phyloP scores from a whole-genome alignment of 2,329 filamentous ascomycete species.

The Claviceps sp. region DNA sequence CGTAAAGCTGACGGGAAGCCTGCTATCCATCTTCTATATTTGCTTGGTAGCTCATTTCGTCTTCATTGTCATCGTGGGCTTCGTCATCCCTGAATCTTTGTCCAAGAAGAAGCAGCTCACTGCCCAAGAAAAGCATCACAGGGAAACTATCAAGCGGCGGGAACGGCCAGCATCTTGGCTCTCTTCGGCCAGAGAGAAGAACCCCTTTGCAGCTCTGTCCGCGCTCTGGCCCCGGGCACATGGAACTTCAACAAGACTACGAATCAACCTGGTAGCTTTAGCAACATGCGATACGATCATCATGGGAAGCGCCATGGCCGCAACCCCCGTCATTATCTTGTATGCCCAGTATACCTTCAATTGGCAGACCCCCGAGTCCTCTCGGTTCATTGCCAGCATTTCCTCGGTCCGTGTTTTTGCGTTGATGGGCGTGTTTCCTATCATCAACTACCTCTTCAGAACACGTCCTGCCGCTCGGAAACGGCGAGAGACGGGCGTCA shows the following conservation, averaged over 20 bases:
- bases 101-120: conserved; percentile 55
- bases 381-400: conserved; percentile 66
- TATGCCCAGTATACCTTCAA: conserved; percentile 71
- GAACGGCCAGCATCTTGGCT: conserved; percentile 16
- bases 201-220: conserved; percentile 63
- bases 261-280: conserved; percentile 71
- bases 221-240: conserved; percentile 63
- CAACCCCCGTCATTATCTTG: conserved; percentile 67
- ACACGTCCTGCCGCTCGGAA: conserved; percentile 32
- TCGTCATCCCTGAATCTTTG: conserved; percentile 74
- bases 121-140: conserved; percentile 54
- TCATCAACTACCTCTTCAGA: conserved; percentile 64
- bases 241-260: conserved; percentile 43
- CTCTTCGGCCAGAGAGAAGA: conserved; percentile 31
- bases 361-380: conserved; percentile 73
- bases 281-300: conserved; percentile 70
- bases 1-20: conserved; percentile 59
- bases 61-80: conserved; percentile 59
- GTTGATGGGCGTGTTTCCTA: conserved; percentile 62
- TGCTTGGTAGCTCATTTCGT: conserved; percentile 57
- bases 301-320: conserved; percentile 70
- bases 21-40: conserved; percentile 77
- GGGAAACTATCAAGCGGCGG: conserved; percentile 27
- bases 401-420: conserved; percentile 64
- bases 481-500: conserved; percentile 22